phyloP scores from a whole-genome alignment of 257 asterid species.

The Solanum medicagineum region DNA sequence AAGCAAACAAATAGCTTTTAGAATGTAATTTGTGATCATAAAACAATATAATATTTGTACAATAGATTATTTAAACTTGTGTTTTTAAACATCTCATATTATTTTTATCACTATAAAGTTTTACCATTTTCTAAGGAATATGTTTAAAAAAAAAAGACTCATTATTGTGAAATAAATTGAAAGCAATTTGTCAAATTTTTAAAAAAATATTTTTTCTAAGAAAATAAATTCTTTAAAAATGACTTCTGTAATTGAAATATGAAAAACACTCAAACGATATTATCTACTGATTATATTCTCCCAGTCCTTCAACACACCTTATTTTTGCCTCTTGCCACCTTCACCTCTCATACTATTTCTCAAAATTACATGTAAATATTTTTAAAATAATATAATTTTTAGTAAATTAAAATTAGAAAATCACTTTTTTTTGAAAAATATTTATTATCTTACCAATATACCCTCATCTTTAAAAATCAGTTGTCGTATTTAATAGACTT shows the following conservation, averaged over 20 bases:
- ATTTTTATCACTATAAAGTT: not conserved
- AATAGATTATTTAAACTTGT: not conserved
- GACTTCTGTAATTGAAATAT: not conserved
- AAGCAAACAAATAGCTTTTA: not conserved
- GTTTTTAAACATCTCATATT: not conserved
- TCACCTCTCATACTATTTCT: not conserved
- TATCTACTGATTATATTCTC: not conserved
- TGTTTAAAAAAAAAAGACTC: not conserved
- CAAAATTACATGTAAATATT: not conserved
- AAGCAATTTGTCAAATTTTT: accelerated
- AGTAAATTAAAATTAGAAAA: no score
- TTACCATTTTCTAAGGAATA: not conserved
- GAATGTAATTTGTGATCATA: not conserved
- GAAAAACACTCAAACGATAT: not conserved
- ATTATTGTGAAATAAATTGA: not conserved
- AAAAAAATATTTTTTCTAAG: not conserved
- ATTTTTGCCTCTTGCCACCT: not conserved
- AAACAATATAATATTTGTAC: not conserved
- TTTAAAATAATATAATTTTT: not conserved
- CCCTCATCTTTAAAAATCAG: not conserved
- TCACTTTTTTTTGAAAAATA: no score
- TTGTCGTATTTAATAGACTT: not conserved
- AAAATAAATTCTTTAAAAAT: not conserved
- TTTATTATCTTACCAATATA: not conserved
- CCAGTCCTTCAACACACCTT: no score